These are phyloP conservation scores for Ascobolus immersus DNA, from an alignment of 495 filamentous ascomycete genomes.

Conservation along the genomic window DNA sequence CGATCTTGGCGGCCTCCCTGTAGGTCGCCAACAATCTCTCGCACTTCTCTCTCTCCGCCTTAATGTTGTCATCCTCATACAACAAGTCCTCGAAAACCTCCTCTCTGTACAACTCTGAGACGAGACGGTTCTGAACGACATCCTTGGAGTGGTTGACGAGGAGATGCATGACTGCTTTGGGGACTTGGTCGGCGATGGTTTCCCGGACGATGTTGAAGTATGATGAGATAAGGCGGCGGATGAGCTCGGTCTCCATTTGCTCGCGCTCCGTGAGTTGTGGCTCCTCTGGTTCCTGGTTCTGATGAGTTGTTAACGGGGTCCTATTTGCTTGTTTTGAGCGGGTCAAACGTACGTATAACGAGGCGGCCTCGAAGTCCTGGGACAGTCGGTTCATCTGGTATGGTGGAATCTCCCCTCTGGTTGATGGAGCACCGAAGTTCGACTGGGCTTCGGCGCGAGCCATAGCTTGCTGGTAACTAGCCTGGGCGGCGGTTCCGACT, in stretches of 20 bases:
- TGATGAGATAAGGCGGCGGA: constrained; percentile 79
- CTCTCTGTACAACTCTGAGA: constrained; percentile 88
- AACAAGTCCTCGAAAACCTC: constrained; percentile 76
- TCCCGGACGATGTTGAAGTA: constrained; percentile 98
- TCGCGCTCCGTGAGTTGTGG: constrained; percentile 84
- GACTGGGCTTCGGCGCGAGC: neutral
- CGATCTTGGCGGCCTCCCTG: constrained; percentile 88
- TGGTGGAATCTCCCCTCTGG: constrained; percentile 8
- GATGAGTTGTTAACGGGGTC: constrained; percentile 13
- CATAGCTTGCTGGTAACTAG: constrained; percentile 14
- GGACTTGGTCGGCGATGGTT: constrained; percentile 89
- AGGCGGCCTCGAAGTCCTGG: constrained; percentile 14
- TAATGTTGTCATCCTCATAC: constrained; percentile 92
- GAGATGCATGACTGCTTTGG: constrained; percentile 96
- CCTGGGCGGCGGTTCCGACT: constrained; percentile 19
- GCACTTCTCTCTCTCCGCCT: constrained; percentile 93
- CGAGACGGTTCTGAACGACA: constrained; percentile 83
- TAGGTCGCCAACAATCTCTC: constrained; percentile 85
- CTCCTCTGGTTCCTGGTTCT: constrained; percentile 30
- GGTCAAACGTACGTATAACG: constrained; percentile 14
- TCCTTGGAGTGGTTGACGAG: constrained; percentile 96
- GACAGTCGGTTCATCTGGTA: constrained; percentile 10
- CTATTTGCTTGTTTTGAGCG: constrained; percentile 5
- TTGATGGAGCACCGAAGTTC: constrained; percentile 3
- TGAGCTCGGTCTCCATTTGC: constrained; percentile 88